Base-by-base conservation (phyloP, 805 yeast species). In the Peterozyma toletana region DNA sequence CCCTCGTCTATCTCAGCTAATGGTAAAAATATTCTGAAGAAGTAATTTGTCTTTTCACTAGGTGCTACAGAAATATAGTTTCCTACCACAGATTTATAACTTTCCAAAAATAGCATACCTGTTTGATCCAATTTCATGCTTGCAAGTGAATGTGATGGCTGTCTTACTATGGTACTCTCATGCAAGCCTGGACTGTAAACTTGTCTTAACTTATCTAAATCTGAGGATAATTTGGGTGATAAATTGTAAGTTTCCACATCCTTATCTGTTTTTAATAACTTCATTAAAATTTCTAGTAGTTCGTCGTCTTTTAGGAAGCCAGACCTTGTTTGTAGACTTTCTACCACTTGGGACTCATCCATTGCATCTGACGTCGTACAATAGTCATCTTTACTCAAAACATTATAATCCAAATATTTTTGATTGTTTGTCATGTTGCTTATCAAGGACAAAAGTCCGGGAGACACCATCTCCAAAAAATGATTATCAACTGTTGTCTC, bases 281-380 rank as follows among this genome's bases (percentile, higher is more conserved):
- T 18, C 33, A 35, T 21, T 2, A 43, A 18, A 9, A 39, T 39
- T 14, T 21, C 13, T 3, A 43, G 33, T 33, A 43, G 16, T 2
- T 35, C 64, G 2, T 47, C 31, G 11, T 62, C 66, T 1, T 57
- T 41, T 9, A 55, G 35, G n/a, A 54, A 13, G 7, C 49, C 49
- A 30, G 40, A 15, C 27, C 48, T 16, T 13, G 43, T 38, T 29
- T 42, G 47, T 9, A 43, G 44, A 40, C 60, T 59, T 47, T 63
- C 67, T 14, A 63, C 46, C 21, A 58, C 35, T 40, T 62, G 67
- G 2, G 67, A 60, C 47, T 64, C 68, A 46, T 64, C 68, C 63
- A 64, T 51, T n/a, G n/a, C n/a, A n/a, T n/a, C n/a, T n/a, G n/a
- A n/a, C 10, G 66, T 60, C 4, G 48, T 18, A 18, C 5, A 16